Evolutionary conservation across 2,329 filamentous ascomycete species (phyloP).

Genomic region (Scedosporium boydii): DNA sequence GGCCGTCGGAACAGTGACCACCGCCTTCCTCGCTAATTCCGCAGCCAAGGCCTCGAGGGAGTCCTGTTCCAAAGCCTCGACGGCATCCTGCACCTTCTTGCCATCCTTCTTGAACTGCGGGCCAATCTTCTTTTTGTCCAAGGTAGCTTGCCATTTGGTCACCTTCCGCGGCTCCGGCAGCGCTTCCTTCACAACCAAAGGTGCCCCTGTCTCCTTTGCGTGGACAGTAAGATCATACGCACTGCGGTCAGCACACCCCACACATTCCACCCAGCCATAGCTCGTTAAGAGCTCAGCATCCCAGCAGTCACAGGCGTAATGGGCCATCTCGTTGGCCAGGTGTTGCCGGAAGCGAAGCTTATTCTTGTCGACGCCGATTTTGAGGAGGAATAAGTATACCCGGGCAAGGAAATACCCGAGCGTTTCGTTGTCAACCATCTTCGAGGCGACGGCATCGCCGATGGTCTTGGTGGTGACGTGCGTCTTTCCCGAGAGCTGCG

Average conservation of each 20-base stretch:
- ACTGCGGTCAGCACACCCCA: conserved; percentile 90
- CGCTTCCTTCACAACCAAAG: conserved; percentile 75
- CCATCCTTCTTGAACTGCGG: conserved; percentile 92
- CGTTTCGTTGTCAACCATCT: conserved; percentile 92
- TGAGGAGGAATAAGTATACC: conserved; percentile 82
- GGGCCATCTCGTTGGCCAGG: conserved; percentile 70
- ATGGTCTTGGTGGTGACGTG: conserved; percentile 63
- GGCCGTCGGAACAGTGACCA: conserved; percentile 67
- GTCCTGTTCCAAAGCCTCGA: conserved; percentile 69
- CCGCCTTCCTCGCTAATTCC: conserved; percentile 62
- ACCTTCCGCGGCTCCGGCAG: conserved; percentile 68
- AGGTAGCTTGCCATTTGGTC: conserved; percentile 78
- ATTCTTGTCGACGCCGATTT: conserved; percentile 73
- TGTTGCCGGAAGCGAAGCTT: conserved; percentile 97
- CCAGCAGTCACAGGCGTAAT: conserved; percentile 97
- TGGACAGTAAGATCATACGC: conserved; percentile 92
- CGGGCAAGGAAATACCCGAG: conserved; percentile 94
- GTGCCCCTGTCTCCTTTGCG: conserved; percentile 81
- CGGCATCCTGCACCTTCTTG: conserved; percentile 71
- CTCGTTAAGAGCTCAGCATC: conserved; percentile 88
- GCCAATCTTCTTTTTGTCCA: conserved; percentile 94
- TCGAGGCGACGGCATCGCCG: conserved; percentile 73
- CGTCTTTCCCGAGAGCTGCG: conserved; percentile 81
- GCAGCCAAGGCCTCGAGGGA: conserved; percentile 71
- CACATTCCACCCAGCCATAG: conserved; percentile 96